Evolutionary conservation across 2,329 filamentous ascomycete species (phyloP).

Genomic region (Penicillium glabrum): DNA sequence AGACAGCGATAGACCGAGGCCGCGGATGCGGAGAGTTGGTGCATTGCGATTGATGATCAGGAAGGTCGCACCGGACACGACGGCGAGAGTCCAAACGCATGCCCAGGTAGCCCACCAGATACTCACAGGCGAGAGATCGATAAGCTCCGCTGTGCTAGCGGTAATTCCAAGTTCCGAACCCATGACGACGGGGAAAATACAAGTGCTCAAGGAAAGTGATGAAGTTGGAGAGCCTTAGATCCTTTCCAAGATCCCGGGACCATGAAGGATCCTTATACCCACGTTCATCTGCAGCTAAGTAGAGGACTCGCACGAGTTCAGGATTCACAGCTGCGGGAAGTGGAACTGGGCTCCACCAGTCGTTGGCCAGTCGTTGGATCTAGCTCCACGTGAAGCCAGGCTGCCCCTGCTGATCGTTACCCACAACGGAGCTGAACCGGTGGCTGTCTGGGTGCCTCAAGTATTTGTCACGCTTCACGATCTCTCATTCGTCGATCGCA

Average conservation of each 20-base stretch:
- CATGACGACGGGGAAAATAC: constrained; percentile 16
- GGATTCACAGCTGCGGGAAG: neutral
- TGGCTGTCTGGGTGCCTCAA: neutral
- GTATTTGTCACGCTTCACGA: neutral
- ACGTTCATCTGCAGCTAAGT: neutral
- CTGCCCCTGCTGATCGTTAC: neutral
- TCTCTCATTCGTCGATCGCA: neutral
- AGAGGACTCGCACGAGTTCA: neutral
- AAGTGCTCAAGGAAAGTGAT: neutral
- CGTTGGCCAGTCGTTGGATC: neutral
- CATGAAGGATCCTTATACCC: neutral
- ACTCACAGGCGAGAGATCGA: constrained; percentile 15
- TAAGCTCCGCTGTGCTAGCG: constrained; percentile 25
- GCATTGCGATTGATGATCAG: constrained; percentile 33
- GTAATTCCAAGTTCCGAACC: constrained; percentile 31
- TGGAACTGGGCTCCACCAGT: neutral
- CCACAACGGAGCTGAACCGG: neutral
- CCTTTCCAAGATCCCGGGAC: neutral
- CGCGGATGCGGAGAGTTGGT: constrained; percentile 40
- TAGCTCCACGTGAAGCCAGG: neutral
- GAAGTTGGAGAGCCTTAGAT: neutral
- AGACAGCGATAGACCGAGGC: constrained; percentile 36
- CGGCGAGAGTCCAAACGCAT: constrained; percentile 32
- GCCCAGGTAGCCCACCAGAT: constrained; percentile 32
- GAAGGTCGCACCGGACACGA: constrained; percentile 29